Conservation (phyloP, 1,139 yeast genomes). For the Blastobotrys capitulatus region DNA sequence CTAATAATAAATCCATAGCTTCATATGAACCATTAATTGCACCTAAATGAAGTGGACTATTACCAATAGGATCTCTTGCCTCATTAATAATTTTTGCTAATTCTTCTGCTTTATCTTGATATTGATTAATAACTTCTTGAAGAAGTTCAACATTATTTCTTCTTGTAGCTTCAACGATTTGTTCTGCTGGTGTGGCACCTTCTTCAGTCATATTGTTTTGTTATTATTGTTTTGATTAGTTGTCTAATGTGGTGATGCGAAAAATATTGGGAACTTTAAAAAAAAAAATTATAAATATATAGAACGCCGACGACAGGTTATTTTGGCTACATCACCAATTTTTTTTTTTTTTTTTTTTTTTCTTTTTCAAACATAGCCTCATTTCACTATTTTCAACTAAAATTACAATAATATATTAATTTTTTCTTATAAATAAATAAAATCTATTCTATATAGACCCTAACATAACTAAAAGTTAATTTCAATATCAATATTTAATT, state of each 20-base stretch:
- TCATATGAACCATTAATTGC: constrained; percentile 82
- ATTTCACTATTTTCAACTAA: too few species aligned
- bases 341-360: too few species aligned
- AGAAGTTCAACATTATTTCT: constrained; percentile 80
- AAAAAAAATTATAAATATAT: too few species aligned
- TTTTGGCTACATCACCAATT: too few species aligned
- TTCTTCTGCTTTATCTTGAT: constrained; percentile 15
- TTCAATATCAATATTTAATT: constrained; percentile 38
- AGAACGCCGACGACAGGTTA: too few species aligned
- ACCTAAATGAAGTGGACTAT: constrained; percentile 77
- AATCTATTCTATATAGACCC: too few species aligned
- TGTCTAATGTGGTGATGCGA: neutral
- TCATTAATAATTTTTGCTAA: constrained; percentile 60
- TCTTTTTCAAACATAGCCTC: too few species aligned
- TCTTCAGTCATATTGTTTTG: constrained; percentile 17
- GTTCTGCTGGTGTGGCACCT: constrained; percentile 79
- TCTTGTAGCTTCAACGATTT: constrained; percentile 79
- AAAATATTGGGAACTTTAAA: neutral
- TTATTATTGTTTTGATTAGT: neutral
- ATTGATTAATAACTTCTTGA: constrained; percentile 46
- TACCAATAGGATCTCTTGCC: constrained; percentile 74
- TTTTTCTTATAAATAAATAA: too few species aligned
- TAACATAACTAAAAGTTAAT: too few species aligned
- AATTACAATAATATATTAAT: too few species aligned
- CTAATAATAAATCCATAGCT: constrained; percentile 73